Conservation (phyloP, 345 rosid species). For the Populus davidiana region DNA sequence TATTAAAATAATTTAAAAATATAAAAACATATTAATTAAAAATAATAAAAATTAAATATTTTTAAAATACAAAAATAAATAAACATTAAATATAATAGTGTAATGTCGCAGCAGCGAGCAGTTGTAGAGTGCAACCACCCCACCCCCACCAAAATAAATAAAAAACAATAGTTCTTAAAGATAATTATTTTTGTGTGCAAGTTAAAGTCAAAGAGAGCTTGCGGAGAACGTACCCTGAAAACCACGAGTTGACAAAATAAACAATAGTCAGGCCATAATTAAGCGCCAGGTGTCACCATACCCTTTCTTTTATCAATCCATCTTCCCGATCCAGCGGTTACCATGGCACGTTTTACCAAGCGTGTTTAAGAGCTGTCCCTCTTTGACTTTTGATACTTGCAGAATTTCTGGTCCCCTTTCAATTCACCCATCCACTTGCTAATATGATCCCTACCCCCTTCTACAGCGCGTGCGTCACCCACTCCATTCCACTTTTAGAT, state of each 20-base stretch:
- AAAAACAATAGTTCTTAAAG: no score
- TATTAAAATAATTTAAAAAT: no score
- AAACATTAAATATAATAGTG: no score
- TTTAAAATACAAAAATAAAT: no score
- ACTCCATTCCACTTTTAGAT: background rate
- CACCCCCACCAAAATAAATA: no score
- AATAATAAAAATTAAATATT: no score
- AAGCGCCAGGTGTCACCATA: slow-evolving; percentile 36
- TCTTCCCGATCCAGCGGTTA: slow-evolving; percentile 51
- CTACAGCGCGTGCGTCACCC: background rate
- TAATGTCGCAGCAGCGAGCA: no score
- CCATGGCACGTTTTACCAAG: slow-evolving; percentile 33
- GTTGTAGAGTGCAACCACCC: no score
- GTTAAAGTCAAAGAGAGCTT: slow-evolving; percentile 16
- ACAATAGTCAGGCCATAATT: background rate
- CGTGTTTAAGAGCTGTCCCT: slow-evolving; percentile 24
- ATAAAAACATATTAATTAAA: no score
- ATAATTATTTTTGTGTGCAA: background rate
- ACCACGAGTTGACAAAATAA: slow-evolving; percentile 31
- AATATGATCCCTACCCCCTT: background rate
- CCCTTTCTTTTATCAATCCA: slow-evolving; percentile 4
- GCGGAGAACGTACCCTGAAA: slow-evolving; percentile 13
- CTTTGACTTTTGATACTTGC: slow-evolving; percentile 34
- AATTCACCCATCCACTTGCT: background rate
- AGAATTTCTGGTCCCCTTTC: slow-evolving; percentile 9